These are phyloP conservation scores for Stygiomarasmius scandens DNA, from an alignment of 1,284 basidiomycete genomes.

Conservation along the genomic window DNA sequence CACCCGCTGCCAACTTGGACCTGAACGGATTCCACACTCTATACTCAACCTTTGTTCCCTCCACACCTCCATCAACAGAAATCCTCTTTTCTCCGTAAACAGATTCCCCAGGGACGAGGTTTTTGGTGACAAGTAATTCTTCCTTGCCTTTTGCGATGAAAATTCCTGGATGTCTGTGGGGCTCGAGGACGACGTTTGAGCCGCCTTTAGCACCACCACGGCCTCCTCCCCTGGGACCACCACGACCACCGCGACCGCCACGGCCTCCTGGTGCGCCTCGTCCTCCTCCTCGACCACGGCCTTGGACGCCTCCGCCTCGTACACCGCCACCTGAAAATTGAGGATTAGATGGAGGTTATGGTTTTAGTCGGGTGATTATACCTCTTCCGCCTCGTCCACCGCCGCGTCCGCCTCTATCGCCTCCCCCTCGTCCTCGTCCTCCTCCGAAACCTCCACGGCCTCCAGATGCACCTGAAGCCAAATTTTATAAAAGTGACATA, in stretches of 20 bases:
- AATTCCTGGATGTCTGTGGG: conserved; percentile 93
- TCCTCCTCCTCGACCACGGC: conserved; percentile 41
- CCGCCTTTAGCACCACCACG: conserved; percentile 79
- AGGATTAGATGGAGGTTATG: background rate
- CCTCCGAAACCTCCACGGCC: conserved; percentile 58
- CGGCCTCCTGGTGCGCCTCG: conserved; percentile 41
- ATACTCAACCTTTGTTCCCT: conserved; percentile 93
- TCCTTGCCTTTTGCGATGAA: conserved; percentile 97
- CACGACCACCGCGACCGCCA: conserved; percentile 50
- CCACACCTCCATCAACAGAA: conserved; percentile 76
- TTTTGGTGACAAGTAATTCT: conserved; percentile 96
- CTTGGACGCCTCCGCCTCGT: conserved; percentile 35
- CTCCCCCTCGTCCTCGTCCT: conserved; percentile 38
- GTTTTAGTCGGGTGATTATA: conserved; percentile 9
- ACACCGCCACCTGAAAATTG: conserved; percentile 19
- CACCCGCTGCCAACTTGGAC: conserved; percentile 95
- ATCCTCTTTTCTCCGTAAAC: conserved; percentile 99
- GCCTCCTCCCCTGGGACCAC: conserved; percentile 50
- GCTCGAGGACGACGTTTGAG: conserved; percentile 89
- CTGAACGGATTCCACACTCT: conserved; percentile 99
- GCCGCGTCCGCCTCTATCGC: conserved; percentile 34
- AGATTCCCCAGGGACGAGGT: conserved; percentile 95
- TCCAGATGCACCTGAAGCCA: conserved; percentile 49
- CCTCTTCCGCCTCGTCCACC: conserved; percentile 32
- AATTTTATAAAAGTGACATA: background rate